These are phyloP conservation scores for Paracorniculantispora psalliotae DNA, from an alignment of 2,329 filamentous ascomycete species.

Conservation along the genomic window DNA sequence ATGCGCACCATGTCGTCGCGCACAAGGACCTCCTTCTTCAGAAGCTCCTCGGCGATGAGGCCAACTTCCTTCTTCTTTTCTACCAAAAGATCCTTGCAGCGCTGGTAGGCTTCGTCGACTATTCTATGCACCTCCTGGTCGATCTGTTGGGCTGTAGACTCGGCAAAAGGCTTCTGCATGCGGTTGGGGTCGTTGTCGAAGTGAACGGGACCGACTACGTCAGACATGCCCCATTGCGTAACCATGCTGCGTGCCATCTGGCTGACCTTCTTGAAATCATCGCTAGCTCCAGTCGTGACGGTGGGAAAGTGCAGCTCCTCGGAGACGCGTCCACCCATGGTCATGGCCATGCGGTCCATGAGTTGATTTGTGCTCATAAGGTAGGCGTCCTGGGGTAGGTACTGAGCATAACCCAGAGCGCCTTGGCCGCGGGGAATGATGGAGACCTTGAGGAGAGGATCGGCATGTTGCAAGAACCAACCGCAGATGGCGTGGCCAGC, in stretches of 20 bases:
- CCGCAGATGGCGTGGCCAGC: slow-evolving; percentile 97
- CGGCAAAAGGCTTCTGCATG: slow-evolving; percentile 91
- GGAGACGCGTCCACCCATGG: slow-evolving; percentile 86
- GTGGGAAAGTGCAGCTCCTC: slow-evolving; percentile 97
- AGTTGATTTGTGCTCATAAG: slow-evolving; percentile 93
- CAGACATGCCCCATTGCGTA: slow-evolving; percentile 98
- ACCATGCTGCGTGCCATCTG: slow-evolving; percentile 96
- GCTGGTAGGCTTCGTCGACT: slow-evolving; percentile 85
- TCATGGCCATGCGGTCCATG: slow-evolving; percentile 99
- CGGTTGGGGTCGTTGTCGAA: slow-evolving; percentile 80
- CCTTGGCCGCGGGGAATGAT: slow-evolving; percentile 96
- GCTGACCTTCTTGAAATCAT: slow-evolving; percentile 98
- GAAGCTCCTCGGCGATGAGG: slow-evolving; percentile 84
- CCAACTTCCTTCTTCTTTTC: slow-evolving; percentile 87
- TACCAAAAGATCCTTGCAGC: slow-evolving; percentile 76
- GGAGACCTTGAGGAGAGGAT: slow-evolving; percentile 94
- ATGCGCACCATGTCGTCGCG: slow-evolving; percentile 90
- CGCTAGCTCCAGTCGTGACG: slow-evolving; percentile 88
- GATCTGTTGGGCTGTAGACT: slow-evolving; percentile 87
- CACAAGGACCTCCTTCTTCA: slow-evolving; percentile 85
- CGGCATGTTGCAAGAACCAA: slow-evolving; percentile 96
- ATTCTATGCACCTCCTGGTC: slow-evolving; percentile 88
- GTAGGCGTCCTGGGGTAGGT: slow-evolving; percentile 90
- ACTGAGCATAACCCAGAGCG: slow-evolving; percentile 92
- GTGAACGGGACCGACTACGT: slow-evolving; percentile 87